These are phyloP conservation scores for Diaporthe batatas DNA, from an alignment of 2,329 filamentous ascomycete species.

Conservation along the genomic window DNA sequence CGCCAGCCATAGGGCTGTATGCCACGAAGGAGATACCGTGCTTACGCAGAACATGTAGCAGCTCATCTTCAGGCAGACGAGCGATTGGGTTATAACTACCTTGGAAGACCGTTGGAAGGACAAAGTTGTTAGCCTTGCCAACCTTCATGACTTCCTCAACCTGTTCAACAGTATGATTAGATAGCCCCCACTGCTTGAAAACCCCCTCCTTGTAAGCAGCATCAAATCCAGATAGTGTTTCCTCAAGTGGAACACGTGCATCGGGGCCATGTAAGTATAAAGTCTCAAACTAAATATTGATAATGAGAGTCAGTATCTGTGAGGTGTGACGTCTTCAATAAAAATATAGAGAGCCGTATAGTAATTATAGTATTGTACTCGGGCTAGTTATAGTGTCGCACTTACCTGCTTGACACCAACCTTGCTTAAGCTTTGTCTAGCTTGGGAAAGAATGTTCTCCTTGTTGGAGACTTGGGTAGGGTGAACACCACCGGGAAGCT, in stretches of 20 bases:
- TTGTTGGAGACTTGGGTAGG: slow-evolving; percentile 28
- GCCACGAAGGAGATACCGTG: slow-evolving; percentile 56
- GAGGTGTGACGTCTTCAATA: too few relatives aligned
- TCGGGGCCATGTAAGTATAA: slow-evolving; percentile 66
- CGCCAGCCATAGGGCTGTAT: slow-evolving; percentile 68
- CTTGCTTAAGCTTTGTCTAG: slow-evolving; percentile 44
- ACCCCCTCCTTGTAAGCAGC: slow-evolving; percentile 68
- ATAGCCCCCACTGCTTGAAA: slow-evolving; percentile 58
- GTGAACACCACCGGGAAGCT: slow-evolving; percentile 37
- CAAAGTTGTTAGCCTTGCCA: slow-evolving; percentile 54
- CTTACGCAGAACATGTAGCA: slow-evolving; percentile 59
- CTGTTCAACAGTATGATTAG: slow-evolving; percentile 57
- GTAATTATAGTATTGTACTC: neutral
- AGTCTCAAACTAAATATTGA: slow-evolving; percentile 36
- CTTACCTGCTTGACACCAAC: slow-evolving; percentile 40
- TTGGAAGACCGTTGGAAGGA: slow-evolving; percentile 60
- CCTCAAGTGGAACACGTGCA: slow-evolving; percentile 65
- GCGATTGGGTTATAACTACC: slow-evolving; percentile 57
- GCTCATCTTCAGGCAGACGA: slow-evolving; percentile 53
- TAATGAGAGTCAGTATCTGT: neutral
- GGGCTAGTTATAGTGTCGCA: neutral
- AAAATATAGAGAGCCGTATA: neutral
- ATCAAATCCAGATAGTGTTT: slow-evolving; percentile 73
- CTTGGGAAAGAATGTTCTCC: slow-evolving; percentile 42
- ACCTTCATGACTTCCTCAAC: slow-evolving; percentile 54